phyloP scores from a whole-genome alignment of 2,329 filamentous ascomycete genomes.

The Clarireedia homoeocarpa region DNA sequence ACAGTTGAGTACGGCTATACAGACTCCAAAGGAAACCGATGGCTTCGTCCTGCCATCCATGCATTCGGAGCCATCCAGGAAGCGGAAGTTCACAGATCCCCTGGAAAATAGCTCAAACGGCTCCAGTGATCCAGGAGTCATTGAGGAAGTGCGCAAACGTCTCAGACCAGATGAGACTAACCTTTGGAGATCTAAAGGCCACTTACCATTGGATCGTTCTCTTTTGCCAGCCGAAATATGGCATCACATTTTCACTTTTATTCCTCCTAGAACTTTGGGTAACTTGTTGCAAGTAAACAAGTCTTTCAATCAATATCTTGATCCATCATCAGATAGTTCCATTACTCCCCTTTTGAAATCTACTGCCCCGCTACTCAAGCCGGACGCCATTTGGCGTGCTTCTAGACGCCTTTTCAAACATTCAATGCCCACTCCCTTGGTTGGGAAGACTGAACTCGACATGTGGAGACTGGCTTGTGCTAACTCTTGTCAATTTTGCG shows the following conservation, averaged over 20 bases:
- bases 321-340: slow-evolving; percentile 35
- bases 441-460: slow-evolving; percentile 57
- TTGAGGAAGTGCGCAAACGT: slow-evolving; percentile 22
- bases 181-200: slow-evolving; percentile 16
- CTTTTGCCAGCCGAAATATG: slow-evolving; percentile 55
- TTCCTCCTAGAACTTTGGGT: slow-evolving; percentile 55
- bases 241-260: slow-evolving; percentile 62
- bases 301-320: slow-evolving; percentile 54
- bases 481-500: slow-evolving; percentile 60
- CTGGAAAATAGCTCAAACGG: slow-evolving; percentile 12
- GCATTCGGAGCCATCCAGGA: slow-evolving; percentile 17
- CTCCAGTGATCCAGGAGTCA: slow-evolving; percentile 9
- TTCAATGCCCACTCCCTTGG: slow-evolving; percentile 61
- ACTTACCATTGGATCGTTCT: slow-evolving; percentile 20
- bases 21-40: slow-evolving; percentile 4
- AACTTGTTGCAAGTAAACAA: slow-evolving; percentile 60
- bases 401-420: slow-evolving; percentile 59
- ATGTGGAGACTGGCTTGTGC: slow-evolving; percentile 69
- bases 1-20: slow-evolving; percentile 6
- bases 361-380: slow-evolving; percentile 36
- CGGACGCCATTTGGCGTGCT: slow-evolving; percentile 62
- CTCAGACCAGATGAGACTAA: slow-evolving; percentile 19
- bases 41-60: background rate
- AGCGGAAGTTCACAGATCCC: slow-evolving; percentile 21
- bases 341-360: slow-evolving; percentile 31